A percentile compares a stretch with the other conserved stretches of the same genome.
Evolutionary conservation across 2,329 filamentous ascomycete genomes (phyloP).

Genomic region (Cadophora luteo-olivacea): DNA sequence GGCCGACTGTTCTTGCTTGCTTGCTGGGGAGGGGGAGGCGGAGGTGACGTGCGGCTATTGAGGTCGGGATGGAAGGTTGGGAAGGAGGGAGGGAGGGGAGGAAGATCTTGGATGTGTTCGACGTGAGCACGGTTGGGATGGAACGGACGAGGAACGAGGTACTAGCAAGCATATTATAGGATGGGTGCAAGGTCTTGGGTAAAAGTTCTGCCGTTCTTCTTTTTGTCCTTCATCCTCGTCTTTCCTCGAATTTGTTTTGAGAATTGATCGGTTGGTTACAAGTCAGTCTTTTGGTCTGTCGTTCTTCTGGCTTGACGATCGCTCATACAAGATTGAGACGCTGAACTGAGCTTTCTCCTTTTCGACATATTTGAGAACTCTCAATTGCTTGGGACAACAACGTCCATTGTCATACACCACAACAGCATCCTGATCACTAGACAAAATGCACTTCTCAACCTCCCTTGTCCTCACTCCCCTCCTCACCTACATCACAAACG

Average conservation of each 20-base stretch:
- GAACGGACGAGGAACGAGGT: background rate
- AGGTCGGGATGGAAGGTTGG: background rate
- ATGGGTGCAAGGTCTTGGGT: background rate
- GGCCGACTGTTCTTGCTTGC: background rate
- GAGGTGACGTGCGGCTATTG: background rate
- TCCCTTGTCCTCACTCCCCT: background rate
- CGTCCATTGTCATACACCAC: too few species aligned
- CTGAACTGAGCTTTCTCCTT: too few species aligned
- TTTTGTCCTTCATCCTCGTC: background rate
- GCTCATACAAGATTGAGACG: too few species aligned
- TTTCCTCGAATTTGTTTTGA: background rate
- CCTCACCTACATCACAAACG: background rate
- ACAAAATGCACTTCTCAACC: background rate
- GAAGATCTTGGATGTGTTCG: background rate
- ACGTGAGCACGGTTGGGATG: background rate
- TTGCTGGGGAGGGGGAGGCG: background rate
- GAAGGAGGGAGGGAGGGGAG: too few species aligned
- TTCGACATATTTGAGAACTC: too few species aligned
- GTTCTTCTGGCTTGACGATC: background rate
- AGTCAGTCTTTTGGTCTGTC: background rate
- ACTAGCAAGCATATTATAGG: background rate
- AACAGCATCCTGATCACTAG: too few species aligned
- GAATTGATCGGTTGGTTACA: background rate
- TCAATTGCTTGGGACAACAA: too few species aligned
- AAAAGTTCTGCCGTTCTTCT: background rate